A percentile compares a stretch with the other conserved stretches of the same genome.
These are phyloP conservation scores for Gossypium rotundifolium DNA, from an alignment of 345 rosid species.

Conservation along the genomic window DNA sequence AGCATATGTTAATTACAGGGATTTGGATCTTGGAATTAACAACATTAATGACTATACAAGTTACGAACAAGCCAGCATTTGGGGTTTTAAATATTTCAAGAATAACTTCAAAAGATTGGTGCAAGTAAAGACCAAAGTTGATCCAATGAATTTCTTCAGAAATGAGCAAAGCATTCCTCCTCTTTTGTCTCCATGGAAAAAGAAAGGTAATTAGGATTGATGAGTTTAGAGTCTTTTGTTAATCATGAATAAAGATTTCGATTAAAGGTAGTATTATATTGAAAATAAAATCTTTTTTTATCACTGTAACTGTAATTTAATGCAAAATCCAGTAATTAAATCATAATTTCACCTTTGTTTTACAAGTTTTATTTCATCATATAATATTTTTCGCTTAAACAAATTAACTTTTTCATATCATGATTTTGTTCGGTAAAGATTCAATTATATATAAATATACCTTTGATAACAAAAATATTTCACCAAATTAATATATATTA, in stretches of 20 bases:
- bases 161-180: not conserved
- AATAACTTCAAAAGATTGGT: slow-evolving; percentile 1
- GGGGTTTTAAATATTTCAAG: not conserved
- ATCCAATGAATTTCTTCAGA: not conserved
- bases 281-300: not conserved
- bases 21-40: not conserved
- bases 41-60: not conserved
- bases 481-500: too few relatives aligned
- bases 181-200: not conserved
- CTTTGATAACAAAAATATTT: too few relatives aligned
- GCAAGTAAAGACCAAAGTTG: not conserved
- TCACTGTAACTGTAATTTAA: not conserved
- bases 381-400: too few relatives aligned
- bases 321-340: too few relatives aligned
- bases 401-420: too few relatives aligned
- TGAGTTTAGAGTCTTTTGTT: not conserved
- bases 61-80: not conserved
- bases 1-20: not conserved
- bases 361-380: too few relatives aligned
- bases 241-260: not conserved
- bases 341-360: too few relatives aligned
- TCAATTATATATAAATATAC: too few relatives aligned
- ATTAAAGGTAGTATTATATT: not conserved
- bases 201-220: not conserved
- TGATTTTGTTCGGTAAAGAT: too few relatives aligned